A percentile compares a stretch with the other conserved stretches of the same genome.
These are phyloP conservation scores for Chenopodium album DNA, from an alignment of 148 eudicot species.

Conservation along the genomic window DNA sequence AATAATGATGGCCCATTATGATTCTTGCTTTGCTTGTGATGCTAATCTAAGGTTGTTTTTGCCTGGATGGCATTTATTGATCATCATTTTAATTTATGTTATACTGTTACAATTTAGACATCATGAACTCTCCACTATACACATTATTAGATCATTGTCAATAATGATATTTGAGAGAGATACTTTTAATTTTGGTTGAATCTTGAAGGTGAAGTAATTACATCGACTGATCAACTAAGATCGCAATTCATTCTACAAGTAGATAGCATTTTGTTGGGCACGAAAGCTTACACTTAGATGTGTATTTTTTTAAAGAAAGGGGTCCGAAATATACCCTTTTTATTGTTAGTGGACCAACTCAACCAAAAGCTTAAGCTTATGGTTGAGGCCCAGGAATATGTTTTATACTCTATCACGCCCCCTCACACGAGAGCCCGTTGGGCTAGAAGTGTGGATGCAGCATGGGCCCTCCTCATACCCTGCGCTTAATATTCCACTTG, in stretches of 20 bases:
- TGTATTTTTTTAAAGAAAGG: too few relatives aligned
- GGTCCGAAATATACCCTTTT: too few relatives aligned
- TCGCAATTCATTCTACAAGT: not conserved
- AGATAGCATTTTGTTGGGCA: not conserved
- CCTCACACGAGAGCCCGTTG: too few relatives aligned
- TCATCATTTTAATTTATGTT: not conserved
- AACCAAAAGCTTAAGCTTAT: too few relatives aligned
- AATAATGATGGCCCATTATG: conserved; percentile 9
- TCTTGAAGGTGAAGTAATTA: conserved; percentile 12
- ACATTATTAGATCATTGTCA: conserved; percentile 5
- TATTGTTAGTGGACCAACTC: too few relatives aligned
- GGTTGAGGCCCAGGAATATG: too few relatives aligned
- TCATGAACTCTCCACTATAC: conserved; percentile 12
- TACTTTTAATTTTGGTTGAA: not conserved
- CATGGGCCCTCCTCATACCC: too few relatives aligned
- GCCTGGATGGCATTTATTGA: conserved; percentile 7
- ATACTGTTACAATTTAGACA: not conserved
- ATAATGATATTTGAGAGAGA: not conserved
- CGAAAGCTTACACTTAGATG: not conserved
- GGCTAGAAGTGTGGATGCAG: too few relatives aligned
- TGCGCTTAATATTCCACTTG: too few relatives aligned
- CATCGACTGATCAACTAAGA: not conserved
- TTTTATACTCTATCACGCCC: too few relatives aligned
- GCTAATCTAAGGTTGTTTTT: not conserved
- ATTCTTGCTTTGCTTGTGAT: conserved; percentile 7